Base-by-base conservation (phyloP, 2,329 filamentous ascomycete genomes). In the Ceratocystis huliohia region DNA sequence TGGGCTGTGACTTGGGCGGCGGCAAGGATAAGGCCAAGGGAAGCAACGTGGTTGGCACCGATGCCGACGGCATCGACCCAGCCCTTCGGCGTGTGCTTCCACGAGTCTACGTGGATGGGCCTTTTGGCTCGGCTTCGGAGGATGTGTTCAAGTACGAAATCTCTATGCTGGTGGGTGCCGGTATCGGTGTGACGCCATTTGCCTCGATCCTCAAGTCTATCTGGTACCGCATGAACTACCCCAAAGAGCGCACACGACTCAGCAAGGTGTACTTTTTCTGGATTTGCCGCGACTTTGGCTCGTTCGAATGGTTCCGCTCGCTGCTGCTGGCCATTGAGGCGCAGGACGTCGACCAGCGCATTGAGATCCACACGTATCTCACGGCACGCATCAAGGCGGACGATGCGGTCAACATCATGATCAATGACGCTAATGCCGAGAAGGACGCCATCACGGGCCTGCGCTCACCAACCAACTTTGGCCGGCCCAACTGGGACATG, bases 191-290 rank as follows among this genome's bases (percentile, higher is more conserved):
- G 13, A 93, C 89, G n/a, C 89, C 89, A 0, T 93, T 91, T 76
- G 89, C 89, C 13, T 91, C 88, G 0, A 92, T 93, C 71, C 81
- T 93, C 73, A 95, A 95, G 80, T 91, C 88, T 65, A 93, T 95
- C 76, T 95, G 90, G 90, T 95, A 94, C 79, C 85, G 89, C 63
- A 91, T 93, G 87, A 93, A 91, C 80, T 92, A 90, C 76, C 88
- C 88, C 2, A 86, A 89, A 74, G 84, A 87, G 75, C 88, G 88
- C 77, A 92, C 88, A 2, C 82, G 88, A 3, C 81, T 95, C 56
- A 82, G 86, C 72, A 95, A 94, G 76, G 89, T 95, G 28, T 95
- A 94, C 79, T 94, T 94, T 79, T 91, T 94, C 82, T 94, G 90
- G 90, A 86, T 94, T 69, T 93, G 89, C 80, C 83, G 89, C 75